phyloP scores from a whole-genome alignment of 352 stramenopile species.

The Phytopythium cucurbitacearum region DNA sequence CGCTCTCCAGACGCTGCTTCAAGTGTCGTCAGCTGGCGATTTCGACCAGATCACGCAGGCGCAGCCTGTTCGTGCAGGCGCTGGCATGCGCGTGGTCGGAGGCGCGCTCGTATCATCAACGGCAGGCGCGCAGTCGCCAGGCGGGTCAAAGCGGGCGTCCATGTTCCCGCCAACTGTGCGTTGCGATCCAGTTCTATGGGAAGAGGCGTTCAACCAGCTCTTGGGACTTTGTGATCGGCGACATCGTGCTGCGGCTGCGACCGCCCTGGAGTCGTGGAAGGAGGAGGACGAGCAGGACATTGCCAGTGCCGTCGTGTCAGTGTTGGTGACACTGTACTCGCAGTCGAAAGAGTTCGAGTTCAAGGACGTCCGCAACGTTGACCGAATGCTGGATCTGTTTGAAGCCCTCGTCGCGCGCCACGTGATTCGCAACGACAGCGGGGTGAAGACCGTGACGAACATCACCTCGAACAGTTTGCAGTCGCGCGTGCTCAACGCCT shows the following conservation, averaged over 20 bases:
- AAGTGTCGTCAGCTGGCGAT: constrained; percentile 67
- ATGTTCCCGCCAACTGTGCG: constrained; percentile 15
- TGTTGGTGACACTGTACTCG: constrained; percentile 72
- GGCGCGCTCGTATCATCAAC: constrained; percentile 63
- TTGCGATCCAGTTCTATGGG: constrained; percentile 61
- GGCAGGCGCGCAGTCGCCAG: constrained; percentile 10
- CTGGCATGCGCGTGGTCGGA: constrained; percentile 89
- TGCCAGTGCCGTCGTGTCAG: constrained; percentile 64
- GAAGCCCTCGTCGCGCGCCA: constrained; percentile 58
- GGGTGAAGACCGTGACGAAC: constrained; percentile 37
- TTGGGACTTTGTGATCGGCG: constrained; percentile 51
- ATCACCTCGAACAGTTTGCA: constrained; percentile 82
- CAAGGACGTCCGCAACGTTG: constrained; percentile 55
- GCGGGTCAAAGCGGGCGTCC: constrained; percentile 14
- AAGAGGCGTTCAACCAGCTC: constrained; percentile 60
- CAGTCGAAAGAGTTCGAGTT: constrained; percentile 77
- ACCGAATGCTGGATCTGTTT: constrained; percentile 61
- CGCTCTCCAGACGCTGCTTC: constrained; percentile 78
- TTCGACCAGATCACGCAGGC: constrained; percentile 71
- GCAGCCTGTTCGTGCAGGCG: constrained; percentile 71
- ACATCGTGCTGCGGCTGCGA: constrained; percentile 16
- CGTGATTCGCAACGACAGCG: constrained; percentile 38
- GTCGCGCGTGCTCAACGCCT: constrained; percentile 77
- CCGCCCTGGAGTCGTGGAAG: constrained; percentile 24
- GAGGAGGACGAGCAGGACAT: constrained; percentile 84